Conservation (phyloP, 768 basidiomycete genomes). For the Suillus brevipes region DNA sequence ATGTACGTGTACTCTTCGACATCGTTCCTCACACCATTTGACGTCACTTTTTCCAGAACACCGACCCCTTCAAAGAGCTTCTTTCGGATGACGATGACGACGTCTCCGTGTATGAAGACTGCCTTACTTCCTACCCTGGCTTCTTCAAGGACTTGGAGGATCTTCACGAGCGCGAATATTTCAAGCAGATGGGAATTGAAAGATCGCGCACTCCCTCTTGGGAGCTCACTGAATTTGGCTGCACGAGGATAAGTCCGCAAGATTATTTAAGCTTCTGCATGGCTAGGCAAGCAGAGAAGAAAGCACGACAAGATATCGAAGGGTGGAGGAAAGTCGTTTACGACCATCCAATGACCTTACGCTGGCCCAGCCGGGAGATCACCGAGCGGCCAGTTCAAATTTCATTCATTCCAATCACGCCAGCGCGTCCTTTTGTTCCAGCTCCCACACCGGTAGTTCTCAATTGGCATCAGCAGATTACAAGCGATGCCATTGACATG, state of each 20-base stretch:
- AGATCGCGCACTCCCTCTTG: constrained; percentile 24
- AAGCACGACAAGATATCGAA: constrained; percentile 20
- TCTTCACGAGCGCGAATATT: constrained; percentile 17
- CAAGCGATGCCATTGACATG: constrained; percentile 31
- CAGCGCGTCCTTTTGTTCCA: not conserved
- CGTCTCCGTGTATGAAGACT: constrained; percentile 31
- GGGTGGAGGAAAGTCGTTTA: constrained; percentile 21
- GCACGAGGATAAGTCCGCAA: constrained; percentile 25
- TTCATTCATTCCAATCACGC: not conserved
- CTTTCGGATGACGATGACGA: constrained; percentile 17
- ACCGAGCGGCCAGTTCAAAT: not conserved
- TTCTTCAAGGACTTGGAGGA: constrained; percentile 20
- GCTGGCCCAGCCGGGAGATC: constrained; percentile 19
- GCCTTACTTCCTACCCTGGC: constrained; percentile 21
- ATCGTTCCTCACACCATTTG: not conserved
- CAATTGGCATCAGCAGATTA: constrained; percentile 20
- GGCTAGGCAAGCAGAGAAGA: constrained; percentile 28
- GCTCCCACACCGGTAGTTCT: constrained; percentile 15
- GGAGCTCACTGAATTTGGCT: constrained; percentile 30
- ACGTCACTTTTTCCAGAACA: constrained; percentile 19
- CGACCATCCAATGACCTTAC: constrained; percentile 20
- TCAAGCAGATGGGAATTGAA: constrained; percentile 10
- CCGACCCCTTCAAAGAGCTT: not conserved
- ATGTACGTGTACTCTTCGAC: constrained; percentile 17
- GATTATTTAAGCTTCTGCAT: constrained; percentile 30